These are phyloP conservation scores for Sphaerostilbella broomeana DNA, from an alignment of 2,329 filamentous ascomycete genomes.

Conservation along the genomic window DNA sequence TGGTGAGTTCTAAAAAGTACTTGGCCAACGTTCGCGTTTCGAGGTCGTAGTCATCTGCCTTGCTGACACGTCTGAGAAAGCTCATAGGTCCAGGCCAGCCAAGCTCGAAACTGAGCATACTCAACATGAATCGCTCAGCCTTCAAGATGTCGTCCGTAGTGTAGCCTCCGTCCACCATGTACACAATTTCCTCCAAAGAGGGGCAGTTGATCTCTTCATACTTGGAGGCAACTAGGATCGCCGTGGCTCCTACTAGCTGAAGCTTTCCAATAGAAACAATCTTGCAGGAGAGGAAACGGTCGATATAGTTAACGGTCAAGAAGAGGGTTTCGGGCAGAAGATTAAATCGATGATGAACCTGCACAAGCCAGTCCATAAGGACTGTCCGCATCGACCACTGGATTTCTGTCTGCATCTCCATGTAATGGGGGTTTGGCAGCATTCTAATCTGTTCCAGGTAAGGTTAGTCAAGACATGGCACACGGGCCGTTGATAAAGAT, in stretches of 20 bases:
- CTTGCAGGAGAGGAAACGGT: conserved; percentile 91
- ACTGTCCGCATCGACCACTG: conserved; percentile 98
- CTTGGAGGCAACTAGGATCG: conserved; percentile 92
- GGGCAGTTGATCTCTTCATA: conserved; percentile 99
- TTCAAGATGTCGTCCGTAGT: conserved; percentile 88
- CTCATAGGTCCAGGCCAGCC: conserved; percentile 99
- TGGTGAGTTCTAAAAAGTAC: conserved; percentile 92
- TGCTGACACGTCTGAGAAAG: conserved; percentile 93
- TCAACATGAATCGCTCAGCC: conserved; percentile 96
- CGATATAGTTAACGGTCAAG: conserved; percentile 92
- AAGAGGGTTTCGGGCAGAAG: conserved; percentile 93
- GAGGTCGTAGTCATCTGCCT: conserved; percentile 94
- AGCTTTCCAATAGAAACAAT: conserved; percentile 91
- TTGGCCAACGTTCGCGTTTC: conserved; percentile 94
- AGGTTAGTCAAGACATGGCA: conserved; percentile 15
- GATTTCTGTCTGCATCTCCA: conserved; percentile 95
- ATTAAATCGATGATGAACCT: conserved; percentile 87
- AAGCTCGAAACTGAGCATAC: conserved; percentile 89
- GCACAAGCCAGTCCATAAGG: conserved; percentile 95
- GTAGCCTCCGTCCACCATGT: conserved; percentile 95
- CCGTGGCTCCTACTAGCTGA: conserved; percentile 91
- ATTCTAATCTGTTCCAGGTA: conserved; percentile 57
- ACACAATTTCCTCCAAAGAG: conserved; percentile 89
- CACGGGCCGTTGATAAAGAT: not conserved
- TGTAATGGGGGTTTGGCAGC: conserved; percentile 87